These are phyloP conservation scores for Corylus americana DNA, from an alignment of 306 rosid genomes.

Conservation along the genomic window DNA sequence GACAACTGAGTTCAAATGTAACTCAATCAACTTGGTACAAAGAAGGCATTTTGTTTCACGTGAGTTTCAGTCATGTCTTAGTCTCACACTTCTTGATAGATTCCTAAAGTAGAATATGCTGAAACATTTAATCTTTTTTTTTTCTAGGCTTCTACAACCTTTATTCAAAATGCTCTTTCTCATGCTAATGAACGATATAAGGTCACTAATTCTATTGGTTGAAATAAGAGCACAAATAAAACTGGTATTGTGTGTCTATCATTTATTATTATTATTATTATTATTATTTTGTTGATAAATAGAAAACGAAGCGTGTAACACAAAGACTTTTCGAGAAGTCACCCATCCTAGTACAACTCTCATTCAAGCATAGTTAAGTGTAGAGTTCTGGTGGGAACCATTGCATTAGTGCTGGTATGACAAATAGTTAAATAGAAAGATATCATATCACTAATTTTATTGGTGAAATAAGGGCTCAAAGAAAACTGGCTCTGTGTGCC, in stretches of 20 bases:
- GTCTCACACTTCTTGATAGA: background rate
- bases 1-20: slow-evolving; percentile 3
- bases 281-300: no score
- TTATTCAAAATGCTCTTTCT: background rate
- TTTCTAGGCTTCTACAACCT: no score
- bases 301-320: no score
- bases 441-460: background rate
- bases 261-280: no score
- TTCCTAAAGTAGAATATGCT: background rate
- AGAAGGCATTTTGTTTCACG: background rate
- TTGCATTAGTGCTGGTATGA: no score
- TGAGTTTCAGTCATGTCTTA: background rate
- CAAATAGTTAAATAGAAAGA: background rate
- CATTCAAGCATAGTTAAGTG: no score
- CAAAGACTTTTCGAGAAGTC: no score
- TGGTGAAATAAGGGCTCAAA: background rate
- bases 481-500: background rate
- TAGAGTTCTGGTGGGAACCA: no score
- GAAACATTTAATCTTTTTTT: no score
- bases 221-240: background rate
- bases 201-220: no score
- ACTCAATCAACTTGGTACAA: background rate
- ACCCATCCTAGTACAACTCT: no score
- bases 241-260: background rate
- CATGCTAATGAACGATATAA: background rate